Percentiles rank a stretch among this genome's conserved stretches.
Conservation (phyloP, 169 alveolate species). For the Eimeria sp. region DNA sequence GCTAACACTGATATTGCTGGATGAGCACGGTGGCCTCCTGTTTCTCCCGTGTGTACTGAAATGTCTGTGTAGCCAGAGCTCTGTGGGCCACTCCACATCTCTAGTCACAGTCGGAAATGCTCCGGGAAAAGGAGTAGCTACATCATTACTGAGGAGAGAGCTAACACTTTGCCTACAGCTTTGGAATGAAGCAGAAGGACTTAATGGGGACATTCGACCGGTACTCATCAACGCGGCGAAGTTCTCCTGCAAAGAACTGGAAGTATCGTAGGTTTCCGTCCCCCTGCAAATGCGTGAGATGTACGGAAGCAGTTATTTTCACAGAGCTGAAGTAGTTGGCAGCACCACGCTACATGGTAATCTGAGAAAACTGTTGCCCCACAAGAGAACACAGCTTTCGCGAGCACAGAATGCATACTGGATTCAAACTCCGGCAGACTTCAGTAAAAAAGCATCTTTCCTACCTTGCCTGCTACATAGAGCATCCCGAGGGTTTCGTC, state of each 20-base stretch:
- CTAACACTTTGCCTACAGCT: slow-evolving; percentile 67
- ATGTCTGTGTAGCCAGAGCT: not conserved
- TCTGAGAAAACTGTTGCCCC: not conserved
- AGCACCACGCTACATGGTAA: not conserved
- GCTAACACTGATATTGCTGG: not conserved
- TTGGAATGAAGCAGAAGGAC: slow-evolving; percentile 81
- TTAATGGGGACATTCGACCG: slow-evolving; percentile 81
- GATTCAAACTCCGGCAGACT: not conserved
- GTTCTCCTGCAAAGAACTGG: slow-evolving; percentile 73
- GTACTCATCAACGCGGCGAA: slow-evolving; percentile 76
- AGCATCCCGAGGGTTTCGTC: slow-evolving; percentile 83
- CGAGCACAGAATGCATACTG: not conserved
- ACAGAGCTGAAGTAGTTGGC: not conserved
- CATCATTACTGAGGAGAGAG: not conserved
- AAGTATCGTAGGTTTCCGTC: slow-evolving; percentile 77
- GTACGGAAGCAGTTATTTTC: not conserved
- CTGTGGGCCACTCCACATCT: not conserved
- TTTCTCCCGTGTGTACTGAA: not conserved
- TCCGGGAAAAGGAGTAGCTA: not conserved
- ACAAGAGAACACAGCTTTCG: too few species aligned
- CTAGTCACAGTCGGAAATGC: not conserved
- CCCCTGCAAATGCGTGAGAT: slow-evolving; percentile 67
- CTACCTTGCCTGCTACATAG: slow-evolving; percentile 84
- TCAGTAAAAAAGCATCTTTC: not conserved
- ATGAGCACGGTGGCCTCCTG: not conserved